Base-by-base conservation (phyloP, 768 basidiomycete species). In the Russula sp. region DNA sequence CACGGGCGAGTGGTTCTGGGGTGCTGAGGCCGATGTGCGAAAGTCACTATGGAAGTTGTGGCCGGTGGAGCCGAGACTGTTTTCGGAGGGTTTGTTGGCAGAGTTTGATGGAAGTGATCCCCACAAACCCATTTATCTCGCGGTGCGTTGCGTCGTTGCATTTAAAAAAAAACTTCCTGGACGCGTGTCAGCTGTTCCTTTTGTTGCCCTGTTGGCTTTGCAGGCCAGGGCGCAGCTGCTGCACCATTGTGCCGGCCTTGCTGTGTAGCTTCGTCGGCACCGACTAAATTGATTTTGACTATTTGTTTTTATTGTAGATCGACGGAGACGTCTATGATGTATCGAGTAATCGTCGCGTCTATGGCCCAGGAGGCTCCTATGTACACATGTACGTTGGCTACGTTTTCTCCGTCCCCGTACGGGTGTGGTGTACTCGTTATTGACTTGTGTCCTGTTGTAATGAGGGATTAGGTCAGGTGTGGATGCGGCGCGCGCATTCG, bases 301-400 rank as follows among this genome's bases (percentile, higher is more conserved):
- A 40, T 38, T 42, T 32, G 26, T 40, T 24, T 32, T 36, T 14
- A 1, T 49, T 24, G 42, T 72, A 93, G 92, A 89, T 98, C 73
- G 92, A 94, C 72, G 90, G 91, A 14, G 89, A 90, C 58, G 92
- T 98, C 9, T 98, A 87, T 75, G 95, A 98, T 72, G 95, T 98
- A 58, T 84, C 87, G n/a, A 81, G 82, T 65, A 86, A 86, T 69
- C 79, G 80, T 63, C 80, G 88, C 24, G 80, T 82, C 11, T 98
- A 98, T 74, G 93, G 94, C 57, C 89, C 87, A 44, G 95, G 94
- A 16, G 95, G 94, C 44, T 83, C 90, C 48, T 93, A 93, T 76
- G 80, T 86, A 69, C 78, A 84, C 71, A 80, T 90, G 89, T 88
- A 72, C 67, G 83, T 73, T 24, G 18, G 18, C 7, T 34, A 30